phyloP scores from a whole-genome alignment of 2,329 filamentous ascomycete species.

The Tolypocladium guangdongense region DNA sequence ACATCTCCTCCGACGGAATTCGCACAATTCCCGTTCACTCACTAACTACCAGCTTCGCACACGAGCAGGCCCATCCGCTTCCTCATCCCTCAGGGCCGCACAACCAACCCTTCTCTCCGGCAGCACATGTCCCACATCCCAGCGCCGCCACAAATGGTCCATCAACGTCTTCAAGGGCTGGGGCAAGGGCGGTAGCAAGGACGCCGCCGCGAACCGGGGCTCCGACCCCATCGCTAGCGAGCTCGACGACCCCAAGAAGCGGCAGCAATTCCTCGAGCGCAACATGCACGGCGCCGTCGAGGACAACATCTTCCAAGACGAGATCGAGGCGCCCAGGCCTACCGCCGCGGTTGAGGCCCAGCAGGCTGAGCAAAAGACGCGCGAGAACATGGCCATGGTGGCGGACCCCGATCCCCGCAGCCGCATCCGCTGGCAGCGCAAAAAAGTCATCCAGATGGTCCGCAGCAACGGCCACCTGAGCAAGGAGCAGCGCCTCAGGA shows the following conservation, averaged over 20 bases:
- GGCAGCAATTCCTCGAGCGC: conserved; percentile 28
- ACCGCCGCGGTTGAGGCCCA: conserved; percentile 7
- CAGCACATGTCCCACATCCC: conserved; percentile 3
- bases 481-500: conserved; percentile 55
- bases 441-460: conserved; percentile 71
- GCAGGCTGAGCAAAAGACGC: conserved; percentile 26
- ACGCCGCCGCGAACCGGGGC: conserved; percentile 17
- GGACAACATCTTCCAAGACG: conserved; percentile 54
- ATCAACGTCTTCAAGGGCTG: conserved; percentile 28
- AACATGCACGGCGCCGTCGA: conserved; percentile 31
- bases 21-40: conserved; percentile 1
- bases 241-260: conserved; percentile 31
- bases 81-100: background rate
- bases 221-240: conserved; percentile 16
- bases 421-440: conserved; percentile 68
- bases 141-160: conserved; percentile 32
- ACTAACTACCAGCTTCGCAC: conserved; percentile 2
- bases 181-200: conserved; percentile 17
- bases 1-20: conserved; percentile 8
- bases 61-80: conserved; percentile 12
- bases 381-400: conserved; percentile 46
- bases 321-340: conserved; percentile 29
- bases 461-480: conserved; percentile 42
- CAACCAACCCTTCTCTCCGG: background rate
- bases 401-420: conserved; percentile 66